Conservation (phyloP, 2,329 filamentous ascomycete species). For the Paracamarosporium sp. region DNA sequence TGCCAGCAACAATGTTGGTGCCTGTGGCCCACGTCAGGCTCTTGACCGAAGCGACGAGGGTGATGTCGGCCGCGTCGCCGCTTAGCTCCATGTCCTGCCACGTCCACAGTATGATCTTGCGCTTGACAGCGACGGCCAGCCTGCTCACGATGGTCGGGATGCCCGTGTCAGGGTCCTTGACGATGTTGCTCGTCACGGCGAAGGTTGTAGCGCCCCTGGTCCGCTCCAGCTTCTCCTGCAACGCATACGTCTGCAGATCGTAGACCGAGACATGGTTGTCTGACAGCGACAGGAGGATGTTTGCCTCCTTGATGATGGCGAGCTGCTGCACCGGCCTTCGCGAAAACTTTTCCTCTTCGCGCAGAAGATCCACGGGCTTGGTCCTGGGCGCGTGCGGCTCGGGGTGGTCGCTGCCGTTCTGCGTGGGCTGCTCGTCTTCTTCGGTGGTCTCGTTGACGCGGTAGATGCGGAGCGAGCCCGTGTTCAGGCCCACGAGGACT, state of each 20-base stretch:
- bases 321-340: slow-evolving; percentile 89
- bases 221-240: slow-evolving; percentile 78
- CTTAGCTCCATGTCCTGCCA: slow-evolving; percentile 95
- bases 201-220: slow-evolving; percentile 91
- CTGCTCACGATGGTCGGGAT: slow-evolving; percentile 93
- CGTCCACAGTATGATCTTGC: slow-evolving; percentile 87
- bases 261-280: slow-evolving; percentile 90
- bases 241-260: slow-evolving; percentile 83
- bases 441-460: slow-evolving; percentile 76
- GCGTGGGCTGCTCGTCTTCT: slow-evolving; percentile 43
- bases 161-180: slow-evolving; percentile 83
- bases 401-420: slow-evolving; percentile 52
- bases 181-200: slow-evolving; percentile 93
- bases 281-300: slow-evolving; percentile 86
- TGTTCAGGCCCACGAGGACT: slow-evolving; percentile 89
- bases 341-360: slow-evolving; percentile 94
- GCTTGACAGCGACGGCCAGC: slow-evolving; percentile 90
- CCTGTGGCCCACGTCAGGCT: slow-evolving; percentile 91
- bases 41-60: slow-evolving; percentile 82
- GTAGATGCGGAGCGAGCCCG: slow-evolving; percentile 87
- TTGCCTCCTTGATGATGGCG: slow-evolving; percentile 93
- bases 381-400: slow-evolving; percentile 41
- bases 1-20: slow-evolving; percentile 84
- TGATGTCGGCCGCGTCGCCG: slow-evolving; percentile 75
- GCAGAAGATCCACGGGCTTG: slow-evolving; percentile 77